Percentiles rank a stretch among this genome's conserved stretches.
phyloP scores from a whole-genome alignment of 495 filamentous ascomycete genomes.

The Hypoxylon fuscum region DNA sequence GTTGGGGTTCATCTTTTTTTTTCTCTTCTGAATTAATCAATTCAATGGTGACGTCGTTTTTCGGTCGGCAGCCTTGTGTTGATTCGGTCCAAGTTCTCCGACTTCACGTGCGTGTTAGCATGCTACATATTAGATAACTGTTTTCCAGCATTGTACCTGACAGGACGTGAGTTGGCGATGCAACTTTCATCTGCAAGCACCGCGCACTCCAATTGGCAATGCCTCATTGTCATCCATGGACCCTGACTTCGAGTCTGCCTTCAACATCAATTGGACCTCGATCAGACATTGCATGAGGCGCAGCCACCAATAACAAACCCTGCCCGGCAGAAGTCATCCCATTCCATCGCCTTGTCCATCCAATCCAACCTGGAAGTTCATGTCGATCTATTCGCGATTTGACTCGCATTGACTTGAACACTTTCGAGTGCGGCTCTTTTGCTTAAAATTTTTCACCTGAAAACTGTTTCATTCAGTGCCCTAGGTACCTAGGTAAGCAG shows the following conservation, averaged over 20 bases:
- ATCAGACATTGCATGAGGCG: constrained; percentile 23
- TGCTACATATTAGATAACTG: background rate
- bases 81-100: constrained; percentile 3
- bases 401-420: constrained; percentile 8
- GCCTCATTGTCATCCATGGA: too few species aligned
- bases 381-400: constrained; percentile 11
- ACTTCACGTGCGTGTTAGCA: constrained; percentile 22
- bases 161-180: background rate
- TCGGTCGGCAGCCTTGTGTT: constrained; percentile 30
- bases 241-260: background rate
- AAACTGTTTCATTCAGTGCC: background rate
- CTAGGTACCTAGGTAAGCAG: too few species aligned
- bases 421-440: background rate
- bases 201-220: constrained; percentile 22
- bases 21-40: background rate
- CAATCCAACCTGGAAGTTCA: constrained; percentile 7
- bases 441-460: background rate
- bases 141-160: background rate
- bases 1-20: constrained; percentile 6
- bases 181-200: constrained; percentile 28
- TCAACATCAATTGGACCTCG: background rate
- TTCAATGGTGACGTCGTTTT: constrained; percentile 25
- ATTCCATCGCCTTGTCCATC: constrained; percentile 24
- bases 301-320: constrained; percentile 11
- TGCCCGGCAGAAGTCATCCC: constrained; percentile 13